Evolutionary conservation across 1,284 basidiomycete species (phyloP), one percentile per base, ranked within the genome.

Genomic region (Inonotus hispidus): DNA sequence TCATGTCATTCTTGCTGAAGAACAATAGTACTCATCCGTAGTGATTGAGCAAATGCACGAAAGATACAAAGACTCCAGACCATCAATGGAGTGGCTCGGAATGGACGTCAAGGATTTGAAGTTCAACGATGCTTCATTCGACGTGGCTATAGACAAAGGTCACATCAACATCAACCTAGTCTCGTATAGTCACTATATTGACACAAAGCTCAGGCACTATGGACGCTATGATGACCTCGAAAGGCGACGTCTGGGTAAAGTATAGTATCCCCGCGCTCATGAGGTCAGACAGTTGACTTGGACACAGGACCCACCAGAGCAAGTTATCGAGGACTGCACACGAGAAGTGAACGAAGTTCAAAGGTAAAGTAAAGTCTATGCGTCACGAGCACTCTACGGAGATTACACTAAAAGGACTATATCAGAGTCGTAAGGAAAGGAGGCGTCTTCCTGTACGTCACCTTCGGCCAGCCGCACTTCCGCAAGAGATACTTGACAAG

Each of bases 401-500:
- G 21, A 39, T 59, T n/a, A 55, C 43, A 58, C 58, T 8, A 10
- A 45, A n/a, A 41, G 25, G 49, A 43, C 21, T 16, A 10, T 8
- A 47, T 1, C 67, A 92, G 90, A 59, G 84, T 92, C 4, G 79
- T 94, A 19, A 79, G 80, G 47, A 77, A 77, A 13, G 77, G 71
- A 1, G 90, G 92, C 0, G 71, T 79, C 32, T 93, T 95, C 73
- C 74, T 94, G 59, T 95, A 95, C 74, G 77, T 94, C 61, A 95
- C 93, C 1, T 94, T 95, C 66, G 93, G 92, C 3, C 93, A 95
- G 70, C 93, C 93, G 0, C 93, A 96, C 71, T 95, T 95, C 72
- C 85, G 93, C 38, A 82, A 82, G 68, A 82, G 84, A 49, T 93
- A 83, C 71, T 72, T 92, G 38, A 79, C 76, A 14, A 75, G 72